Evolutionary conservation across 2,329 filamentous ascomycete species (phyloP).

Genomic region (Sordariomycetes sp.): DNA sequence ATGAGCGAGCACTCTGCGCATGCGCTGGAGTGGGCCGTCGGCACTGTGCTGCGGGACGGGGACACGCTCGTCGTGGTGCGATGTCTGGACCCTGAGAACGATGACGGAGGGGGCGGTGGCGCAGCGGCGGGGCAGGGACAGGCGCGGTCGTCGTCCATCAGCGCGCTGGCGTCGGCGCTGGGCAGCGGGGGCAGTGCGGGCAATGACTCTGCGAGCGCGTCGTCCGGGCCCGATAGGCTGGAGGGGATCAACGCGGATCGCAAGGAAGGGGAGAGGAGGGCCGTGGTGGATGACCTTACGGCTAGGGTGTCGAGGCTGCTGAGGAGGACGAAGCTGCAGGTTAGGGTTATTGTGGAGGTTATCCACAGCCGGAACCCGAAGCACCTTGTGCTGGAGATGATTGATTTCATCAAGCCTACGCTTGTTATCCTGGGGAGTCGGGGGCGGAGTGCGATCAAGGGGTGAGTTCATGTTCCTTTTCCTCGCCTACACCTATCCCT

Average conservation of each 20-base stretch:
- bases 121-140: background rate
- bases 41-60: constrained; percentile 84
- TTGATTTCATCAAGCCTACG: constrained; percentile 83
- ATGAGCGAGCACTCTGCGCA: constrained; percentile 89
- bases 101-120: constrained; percentile 19
- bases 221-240: constrained; percentile 17
- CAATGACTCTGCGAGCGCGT: constrained; percentile 17
- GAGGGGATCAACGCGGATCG: constrained; percentile 33
- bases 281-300: constrained; percentile 73
- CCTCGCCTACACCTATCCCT: constrained; percentile 10
- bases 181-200: background rate
- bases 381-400: constrained; percentile 93
- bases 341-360: constrained; percentile 87
- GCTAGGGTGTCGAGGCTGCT: constrained; percentile 74
- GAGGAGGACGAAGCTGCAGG: constrained; percentile 83
- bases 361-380: constrained; percentile 97
- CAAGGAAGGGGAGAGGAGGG: constrained; percentile 65
- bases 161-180: constrained; percentile 5
- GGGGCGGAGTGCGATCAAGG: constrained; percentile 83
- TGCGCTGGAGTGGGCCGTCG: constrained; percentile 94
- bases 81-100: constrained; percentile 74
- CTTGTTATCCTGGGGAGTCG: constrained; percentile 87
- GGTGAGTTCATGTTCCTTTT: constrained; percentile 39
- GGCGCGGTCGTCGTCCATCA: constrained; percentile 9
- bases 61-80: constrained; percentile 91